phyloP scores from a whole-genome alignment of 371 early-diverging fungal genomes.

The Dichotomocladium elegans region DNA sequence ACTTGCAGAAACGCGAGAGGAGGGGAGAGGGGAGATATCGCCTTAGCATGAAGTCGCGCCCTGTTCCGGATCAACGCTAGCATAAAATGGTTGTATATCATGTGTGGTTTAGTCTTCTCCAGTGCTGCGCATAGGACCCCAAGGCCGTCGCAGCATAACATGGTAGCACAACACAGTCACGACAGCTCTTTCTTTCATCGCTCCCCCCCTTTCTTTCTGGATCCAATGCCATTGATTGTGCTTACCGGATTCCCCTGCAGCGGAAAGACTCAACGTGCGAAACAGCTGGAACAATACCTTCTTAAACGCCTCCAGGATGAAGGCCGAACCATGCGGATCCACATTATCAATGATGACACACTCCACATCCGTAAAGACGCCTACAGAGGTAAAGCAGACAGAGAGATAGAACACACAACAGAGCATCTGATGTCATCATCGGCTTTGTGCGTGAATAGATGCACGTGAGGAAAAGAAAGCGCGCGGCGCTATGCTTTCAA shows the following conservation, averaged over 20 bases:
- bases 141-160: too few species aligned
- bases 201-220: not conserved
- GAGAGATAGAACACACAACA: not conserved
- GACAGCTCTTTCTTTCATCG: not conserved
- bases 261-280: constrained; percentile 86
- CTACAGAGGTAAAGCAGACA: constrained; percentile 61
- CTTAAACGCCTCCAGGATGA: constrained; percentile 47
- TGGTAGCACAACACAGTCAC: constrained; percentile 4
- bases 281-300: constrained; percentile 65
- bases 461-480: constrained; percentile 86
- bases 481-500: constrained; percentile 86
- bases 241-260: constrained; percentile 86
- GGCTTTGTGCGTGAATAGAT: constrained; percentile 11
- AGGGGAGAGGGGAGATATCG: too few species aligned
- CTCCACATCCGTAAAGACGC: constrained; percentile 61
- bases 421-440: not conserved
- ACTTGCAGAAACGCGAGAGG: too few species aligned
- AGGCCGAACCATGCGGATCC: constrained; percentile 50
- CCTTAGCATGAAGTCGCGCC: too few species aligned
- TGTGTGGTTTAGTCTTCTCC: too few species aligned
- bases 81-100: too few species aligned
- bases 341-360: constrained; percentile 77
- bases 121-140: too few species aligned
- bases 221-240: constrained; percentile 86
- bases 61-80: too few species aligned